Percentiles rank a stretch among this genome's conserved stretches.
phyloP scores from a whole-genome alignment of 257 asterid genomes.

The Jaltomata sinuosa region DNA sequence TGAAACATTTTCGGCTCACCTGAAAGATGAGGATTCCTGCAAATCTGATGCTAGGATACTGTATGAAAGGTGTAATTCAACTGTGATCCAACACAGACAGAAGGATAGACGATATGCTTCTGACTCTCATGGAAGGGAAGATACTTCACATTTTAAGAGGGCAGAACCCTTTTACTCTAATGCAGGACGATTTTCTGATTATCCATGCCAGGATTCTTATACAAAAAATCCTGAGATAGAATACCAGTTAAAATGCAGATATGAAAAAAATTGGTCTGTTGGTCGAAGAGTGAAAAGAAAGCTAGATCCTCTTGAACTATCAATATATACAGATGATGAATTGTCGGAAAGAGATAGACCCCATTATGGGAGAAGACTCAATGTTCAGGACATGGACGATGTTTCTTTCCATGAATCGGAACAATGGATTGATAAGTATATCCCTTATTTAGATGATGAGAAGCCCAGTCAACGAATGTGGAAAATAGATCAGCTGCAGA shows the following conservation, averaged over 20 bases:
- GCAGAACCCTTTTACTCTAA: conserved; percentile 12
- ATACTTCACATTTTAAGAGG: conserved; percentile 4
- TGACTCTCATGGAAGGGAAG: conserved; percentile 13
- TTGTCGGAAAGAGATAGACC: conserved; percentile 11
- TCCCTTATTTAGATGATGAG: conserved; percentile 6
- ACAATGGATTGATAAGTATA: conserved; percentile 11
- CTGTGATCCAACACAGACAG: conserved; percentile 10
- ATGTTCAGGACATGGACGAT: conserved; percentile 11
- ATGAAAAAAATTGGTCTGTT: conserved; percentile 13
- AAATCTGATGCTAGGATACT: conserved; percentile 15
- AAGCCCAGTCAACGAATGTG: conserved; percentile 13
- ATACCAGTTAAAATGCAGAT: conserved; percentile 12
- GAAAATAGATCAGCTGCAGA: conserved; percentile 14
- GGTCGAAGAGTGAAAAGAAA: conserved; percentile 9
- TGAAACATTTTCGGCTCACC: conserved; percentile 6
- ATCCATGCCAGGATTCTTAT: conserved; percentile 11
- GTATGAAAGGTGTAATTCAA: conserved; percentile 11
- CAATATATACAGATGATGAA: conserved; percentile 12
- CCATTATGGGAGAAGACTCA: conserved; percentile 16
- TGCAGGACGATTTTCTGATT: conserved; percentile 14
- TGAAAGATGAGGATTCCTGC: conserved; percentile 18
- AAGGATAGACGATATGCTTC: conserved; percentile 6
- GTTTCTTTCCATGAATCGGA: conserved; percentile 8
- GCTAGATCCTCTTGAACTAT: conserved; percentile 10
- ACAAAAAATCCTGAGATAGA: conserved; percentile 15